phyloP scores from a whole-genome alignment of 2,329 filamentous ascomycete genomes.

The Colletotrichum salicis region DNA sequence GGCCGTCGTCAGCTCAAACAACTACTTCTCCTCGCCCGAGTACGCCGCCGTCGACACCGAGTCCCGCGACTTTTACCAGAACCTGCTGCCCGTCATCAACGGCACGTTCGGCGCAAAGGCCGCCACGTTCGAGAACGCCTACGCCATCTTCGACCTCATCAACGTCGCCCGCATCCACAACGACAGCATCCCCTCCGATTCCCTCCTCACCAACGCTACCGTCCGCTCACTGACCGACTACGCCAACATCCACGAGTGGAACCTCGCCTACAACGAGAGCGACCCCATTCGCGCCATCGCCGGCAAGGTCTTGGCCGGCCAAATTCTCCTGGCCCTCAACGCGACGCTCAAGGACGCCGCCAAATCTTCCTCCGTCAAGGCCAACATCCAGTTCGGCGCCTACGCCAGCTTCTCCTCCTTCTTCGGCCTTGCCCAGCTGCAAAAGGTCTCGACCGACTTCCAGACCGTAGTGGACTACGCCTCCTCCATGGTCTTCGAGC shows the following conservation, averaged over 20 bases:
- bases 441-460: slow-evolving; percentile 69
- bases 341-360: slow-evolving; percentile 53
- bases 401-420: slow-evolving; percentile 72
- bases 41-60: slow-evolving; percentile 56
- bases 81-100: slow-evolving; percentile 65
- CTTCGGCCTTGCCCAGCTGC: slow-evolving; percentile 68
- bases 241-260: slow-evolving; percentile 83
- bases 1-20: slow-evolving; percentile 64
- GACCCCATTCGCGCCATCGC: slow-evolving; percentile 71
- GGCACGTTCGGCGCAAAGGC: slow-evolving; percentile 57
- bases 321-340: slow-evolving; percentile 65
- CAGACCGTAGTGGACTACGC: slow-evolving; percentile 86
- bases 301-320: slow-evolving; percentile 66
- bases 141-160: slow-evolving; percentile 70
- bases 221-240: slow-evolving; percentile 75
- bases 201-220: slow-evolving; percentile 68
- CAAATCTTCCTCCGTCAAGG: slow-evolving; percentile 54
- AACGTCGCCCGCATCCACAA: slow-evolving; percentile 72
- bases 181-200: slow-evolving; percentile 64
- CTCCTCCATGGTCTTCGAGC: slow-evolving; percentile 82
- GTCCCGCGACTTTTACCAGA: slow-evolving; percentile 70
- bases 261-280: slow-evolving; percentile 82
- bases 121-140: slow-evolving; percentile 69
- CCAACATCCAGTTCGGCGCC: slow-evolving; percentile 69
- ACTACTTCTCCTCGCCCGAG: slow-evolving; percentile 60